A percentile compares a stretch with the other conserved stretches of the same genome.
Conservation (phyloP, 306 rosid species). For the Corylus heterophylla region DNA sequence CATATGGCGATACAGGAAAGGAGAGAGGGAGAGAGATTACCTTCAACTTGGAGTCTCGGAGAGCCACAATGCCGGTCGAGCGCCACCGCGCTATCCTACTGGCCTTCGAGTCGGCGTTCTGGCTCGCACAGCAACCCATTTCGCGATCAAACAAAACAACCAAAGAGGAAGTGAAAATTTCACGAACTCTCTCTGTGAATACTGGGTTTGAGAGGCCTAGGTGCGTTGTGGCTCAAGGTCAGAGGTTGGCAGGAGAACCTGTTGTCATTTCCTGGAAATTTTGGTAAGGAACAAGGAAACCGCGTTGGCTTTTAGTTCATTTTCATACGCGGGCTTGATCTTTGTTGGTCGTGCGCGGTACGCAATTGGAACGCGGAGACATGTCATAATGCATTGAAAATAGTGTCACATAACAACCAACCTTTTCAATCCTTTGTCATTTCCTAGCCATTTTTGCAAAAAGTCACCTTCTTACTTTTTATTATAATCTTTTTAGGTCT, state of each 20-base stretch:
- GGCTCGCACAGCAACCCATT: constrained; percentile 79
- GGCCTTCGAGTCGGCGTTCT: constrained; percentile 56
- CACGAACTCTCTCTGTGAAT: neutral
- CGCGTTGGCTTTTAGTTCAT: neutral
- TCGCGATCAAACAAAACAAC: neutral
- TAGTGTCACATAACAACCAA: too few relatives aligned
- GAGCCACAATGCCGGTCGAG: constrained; percentile 91
- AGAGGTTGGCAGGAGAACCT: neutral
- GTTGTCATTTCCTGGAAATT: neutral
- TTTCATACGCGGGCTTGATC: neutral
- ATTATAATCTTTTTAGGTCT: too few relatives aligned
- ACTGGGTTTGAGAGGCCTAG: neutral
- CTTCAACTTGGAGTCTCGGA: constrained; percentile 93
- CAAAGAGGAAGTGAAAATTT: neutral
- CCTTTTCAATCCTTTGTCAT: too few relatives aligned
- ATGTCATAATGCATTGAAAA: neutral
- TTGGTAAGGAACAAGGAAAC: neutral
- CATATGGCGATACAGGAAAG: neutral
- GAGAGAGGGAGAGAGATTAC: constrained; percentile 28
- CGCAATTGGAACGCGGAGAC: neutral
- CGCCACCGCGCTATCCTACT: constrained; percentile 78
- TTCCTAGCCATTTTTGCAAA: too few relatives aligned
- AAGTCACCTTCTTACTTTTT: too few relatives aligned
- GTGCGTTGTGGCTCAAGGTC: neutral
- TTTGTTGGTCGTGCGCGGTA: too few relatives aligned